These are phyloP conservation scores for Primulina eburnea DNA, from an alignment of 257 asterid species.

Conservation along the genomic window DNA sequence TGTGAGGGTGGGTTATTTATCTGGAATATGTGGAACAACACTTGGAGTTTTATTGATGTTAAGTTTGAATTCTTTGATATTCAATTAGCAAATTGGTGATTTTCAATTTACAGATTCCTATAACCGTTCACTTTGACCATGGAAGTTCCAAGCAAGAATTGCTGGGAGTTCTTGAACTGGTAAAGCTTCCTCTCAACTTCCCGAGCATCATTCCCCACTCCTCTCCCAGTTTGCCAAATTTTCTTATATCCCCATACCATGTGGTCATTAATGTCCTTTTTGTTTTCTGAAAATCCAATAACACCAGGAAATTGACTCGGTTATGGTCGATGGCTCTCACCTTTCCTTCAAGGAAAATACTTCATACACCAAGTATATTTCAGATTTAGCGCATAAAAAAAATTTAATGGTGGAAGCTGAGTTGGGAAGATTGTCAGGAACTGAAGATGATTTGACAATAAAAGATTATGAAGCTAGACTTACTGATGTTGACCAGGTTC, in stretches of 20 bases:
- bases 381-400: conserved; percentile 57
- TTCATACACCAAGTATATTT: conserved; percentile 68
- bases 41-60: background rate
- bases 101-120: conserved; percentile 67
- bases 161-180: conserved; percentile 81
- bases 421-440: conserved; percentile 96
- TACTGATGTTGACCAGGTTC: conserved; percentile 83
- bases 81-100: conserved; percentile 11
- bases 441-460: conserved; percentile 89
- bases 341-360: conserved; percentile 70
- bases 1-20: conserved; percentile 1
- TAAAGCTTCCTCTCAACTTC: conserved; percentile 34
- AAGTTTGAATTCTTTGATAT: background rate
- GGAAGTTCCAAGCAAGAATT: conserved; percentile 84
- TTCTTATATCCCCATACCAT: background rate
- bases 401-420: conserved; percentile 86
- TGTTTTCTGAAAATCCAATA: conserved; percentile 19
- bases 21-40: background rate
- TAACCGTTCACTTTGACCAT: conserved; percentile 95
- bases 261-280: conserved; percentile 11
- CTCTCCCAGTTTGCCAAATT: conserved; percentile 9
- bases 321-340: conserved; percentile 97
- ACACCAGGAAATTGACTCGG: conserved; percentile 83
- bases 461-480: conserved; percentile 87
- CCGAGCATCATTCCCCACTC: background rate